These are phyloP conservation scores for Backusella parvicylindrica DNA, from an alignment of 192 early-diverging fungal genomes.

Conservation along the genomic window DNA sequence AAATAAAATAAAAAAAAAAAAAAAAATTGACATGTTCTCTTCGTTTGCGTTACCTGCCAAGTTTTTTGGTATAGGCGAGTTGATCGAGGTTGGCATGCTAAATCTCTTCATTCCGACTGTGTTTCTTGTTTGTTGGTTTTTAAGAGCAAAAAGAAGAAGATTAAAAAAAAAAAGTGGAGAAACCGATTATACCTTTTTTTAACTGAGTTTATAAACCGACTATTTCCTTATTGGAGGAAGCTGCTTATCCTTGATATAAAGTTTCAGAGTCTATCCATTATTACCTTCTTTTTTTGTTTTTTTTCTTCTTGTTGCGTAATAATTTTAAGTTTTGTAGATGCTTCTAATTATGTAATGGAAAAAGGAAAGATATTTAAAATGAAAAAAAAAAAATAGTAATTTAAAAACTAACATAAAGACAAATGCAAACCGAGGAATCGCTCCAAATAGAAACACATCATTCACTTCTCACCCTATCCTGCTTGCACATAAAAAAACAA, in stretches of 20 bases:
- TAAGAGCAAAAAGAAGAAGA: neutral
- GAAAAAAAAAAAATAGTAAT: neutral
- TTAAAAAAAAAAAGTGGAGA: neutral
- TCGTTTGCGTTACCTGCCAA: slow-evolving; percentile 19
- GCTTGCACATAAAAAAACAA: too few relatives aligned
- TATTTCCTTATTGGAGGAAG: neutral
- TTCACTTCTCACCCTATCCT: too few relatives aligned
- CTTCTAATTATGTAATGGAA: neutral
- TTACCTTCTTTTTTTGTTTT: neutral
- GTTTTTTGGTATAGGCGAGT: slow-evolving; percentile 36
- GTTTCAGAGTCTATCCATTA: neutral
- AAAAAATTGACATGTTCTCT: too few relatives aligned
- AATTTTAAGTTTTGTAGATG: neutral
- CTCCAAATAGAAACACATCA: neutral
- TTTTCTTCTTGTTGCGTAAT: too few relatives aligned
- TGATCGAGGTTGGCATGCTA: slow-evolving; percentile 14
- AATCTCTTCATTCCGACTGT: neutral
- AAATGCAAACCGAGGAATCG: neutral
- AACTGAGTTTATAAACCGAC: neutral
- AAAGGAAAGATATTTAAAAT: neutral
- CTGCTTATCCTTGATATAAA: neutral
- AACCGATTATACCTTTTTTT: neutral
- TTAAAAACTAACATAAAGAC: neutral
- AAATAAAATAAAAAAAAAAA: too few relatives aligned
- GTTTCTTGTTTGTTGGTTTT: neutral